phyloP scores from a whole-genome alignment of 345 rosid genomes.

The Lepidium africanum region DNA sequence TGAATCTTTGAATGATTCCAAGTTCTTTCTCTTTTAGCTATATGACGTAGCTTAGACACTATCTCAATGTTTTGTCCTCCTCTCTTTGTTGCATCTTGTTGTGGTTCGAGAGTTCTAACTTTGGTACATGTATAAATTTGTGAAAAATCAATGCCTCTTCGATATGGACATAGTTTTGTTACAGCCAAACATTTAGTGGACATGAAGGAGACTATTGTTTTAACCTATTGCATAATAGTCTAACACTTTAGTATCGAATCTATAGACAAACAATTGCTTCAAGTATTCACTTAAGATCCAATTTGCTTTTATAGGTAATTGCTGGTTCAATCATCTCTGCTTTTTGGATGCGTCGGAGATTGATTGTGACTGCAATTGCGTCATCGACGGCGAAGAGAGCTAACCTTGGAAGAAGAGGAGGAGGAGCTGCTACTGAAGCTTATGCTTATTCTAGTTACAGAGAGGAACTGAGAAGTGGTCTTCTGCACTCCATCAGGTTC shows the following conservation, averaged over 20 bases:
- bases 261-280: no score
- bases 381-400: background rate
- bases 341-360: constrained; percentile 14
- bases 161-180: no score
- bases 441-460: background rate
- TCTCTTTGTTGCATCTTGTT: background rate
- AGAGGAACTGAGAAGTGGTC: background rate
- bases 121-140: background rate
- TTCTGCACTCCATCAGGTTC: background rate
- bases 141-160: no score
- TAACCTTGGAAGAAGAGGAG: no score
- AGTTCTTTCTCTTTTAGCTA: background rate
- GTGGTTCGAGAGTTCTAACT: background rate
- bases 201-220: no score
- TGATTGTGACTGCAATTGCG: background rate
- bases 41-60: background rate
- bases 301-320: no score
- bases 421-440: background rate
- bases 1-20: background rate
- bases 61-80: background rate
- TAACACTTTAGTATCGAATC: no score
- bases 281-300: no score
- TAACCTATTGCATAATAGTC: no score
- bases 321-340: background rate
- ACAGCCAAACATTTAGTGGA: no score